Evolutionary conservation across 345 rosid genomes (phyloP).

Genomic region (Citrus unshiu): DNA sequence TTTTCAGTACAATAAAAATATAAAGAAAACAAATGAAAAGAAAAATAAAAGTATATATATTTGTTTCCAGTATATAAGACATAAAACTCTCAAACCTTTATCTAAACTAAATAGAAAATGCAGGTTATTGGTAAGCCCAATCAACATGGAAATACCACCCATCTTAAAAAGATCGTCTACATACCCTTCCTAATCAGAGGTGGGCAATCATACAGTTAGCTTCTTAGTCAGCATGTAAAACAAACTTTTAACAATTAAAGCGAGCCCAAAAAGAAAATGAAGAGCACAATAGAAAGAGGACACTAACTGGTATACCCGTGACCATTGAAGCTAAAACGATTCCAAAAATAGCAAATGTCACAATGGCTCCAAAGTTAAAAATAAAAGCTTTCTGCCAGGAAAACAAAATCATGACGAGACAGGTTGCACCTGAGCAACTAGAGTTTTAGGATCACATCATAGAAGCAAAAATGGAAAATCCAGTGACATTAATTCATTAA

Average conservation of each 20-base stretch:
- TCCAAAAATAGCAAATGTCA: constrained; percentile 84
- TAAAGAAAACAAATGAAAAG: not conserved
- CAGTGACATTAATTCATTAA: not conserved
- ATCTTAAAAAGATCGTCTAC: not conserved
- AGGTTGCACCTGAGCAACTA: not conserved
- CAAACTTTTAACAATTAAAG: not conserved
- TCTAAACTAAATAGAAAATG: not conserved
- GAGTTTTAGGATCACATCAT: constrained; percentile 7
- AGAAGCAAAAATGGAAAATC: not conserved
- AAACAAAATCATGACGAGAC: not conserved
- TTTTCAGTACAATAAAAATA: not conserved
- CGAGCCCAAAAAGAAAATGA: not conserved
- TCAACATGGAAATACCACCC: not conserved
- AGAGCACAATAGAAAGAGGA: no score
- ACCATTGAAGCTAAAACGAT: constrained; percentile 82
- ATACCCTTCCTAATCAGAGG: not conserved
- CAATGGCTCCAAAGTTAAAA: constrained; percentile 96
- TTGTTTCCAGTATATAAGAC: not conserved
- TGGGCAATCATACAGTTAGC: not conserved
- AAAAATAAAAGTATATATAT: not conserved
- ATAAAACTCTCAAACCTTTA: not conserved
- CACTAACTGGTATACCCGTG: constrained; percentile 44
- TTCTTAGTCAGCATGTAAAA: not conserved
- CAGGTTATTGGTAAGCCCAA: not conserved
- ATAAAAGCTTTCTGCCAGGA: constrained; percentile 80